Evolutionary conservation across 2,329 filamentous ascomycete species (phyloP).

Genomic region (Aspergillus niger): DNA sequence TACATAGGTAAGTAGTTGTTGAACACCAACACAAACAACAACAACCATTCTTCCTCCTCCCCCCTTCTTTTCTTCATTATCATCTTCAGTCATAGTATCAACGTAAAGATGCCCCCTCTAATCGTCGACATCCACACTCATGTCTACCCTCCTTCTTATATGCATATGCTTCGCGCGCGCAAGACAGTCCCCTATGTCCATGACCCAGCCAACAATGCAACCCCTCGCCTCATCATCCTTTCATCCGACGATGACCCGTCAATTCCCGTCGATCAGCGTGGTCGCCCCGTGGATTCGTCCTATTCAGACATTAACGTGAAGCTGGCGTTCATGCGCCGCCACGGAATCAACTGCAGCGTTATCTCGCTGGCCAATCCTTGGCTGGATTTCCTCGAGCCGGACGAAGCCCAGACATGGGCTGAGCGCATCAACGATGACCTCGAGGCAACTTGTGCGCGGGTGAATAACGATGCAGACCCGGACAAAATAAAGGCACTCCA

Average conservation of each 20-base stretch:
- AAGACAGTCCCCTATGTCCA: constrained; percentile 49
- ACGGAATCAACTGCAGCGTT: constrained; percentile 79
- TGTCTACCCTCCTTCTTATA: constrained; percentile 63
- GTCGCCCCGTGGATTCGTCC: constrained; percentile 78
- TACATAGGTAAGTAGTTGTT: no score
- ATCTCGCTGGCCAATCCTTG: constrained; percentile 91
- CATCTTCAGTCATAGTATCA: constrained; percentile 5
- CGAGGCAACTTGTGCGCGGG: constrained; percentile 65
- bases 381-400: constrained; percentile 75
- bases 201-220: constrained; percentile 36
- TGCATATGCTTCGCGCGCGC: constrained; percentile 58
- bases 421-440: constrained; percentile 75
- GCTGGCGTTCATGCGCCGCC: constrained; percentile 82
- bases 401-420: constrained; percentile 66
- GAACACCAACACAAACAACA: background rate
- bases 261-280: constrained; percentile 54
- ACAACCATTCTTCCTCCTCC: background rate
- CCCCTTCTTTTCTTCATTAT: constrained; percentile 7
- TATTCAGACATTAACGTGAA: constrained; percentile 81
- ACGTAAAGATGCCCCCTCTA: constrained; percentile 35
- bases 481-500: constrained; percentile 21
- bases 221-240: constrained; percentile 50
- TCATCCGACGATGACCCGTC: constrained; percentile 48
- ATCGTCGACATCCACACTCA: constrained; percentile 65
- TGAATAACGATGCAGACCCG: constrained; percentile 30